phyloP scores from a whole-genome alignment of 805 yeast species.

The Spencermartinsiella europaea region DNA sequence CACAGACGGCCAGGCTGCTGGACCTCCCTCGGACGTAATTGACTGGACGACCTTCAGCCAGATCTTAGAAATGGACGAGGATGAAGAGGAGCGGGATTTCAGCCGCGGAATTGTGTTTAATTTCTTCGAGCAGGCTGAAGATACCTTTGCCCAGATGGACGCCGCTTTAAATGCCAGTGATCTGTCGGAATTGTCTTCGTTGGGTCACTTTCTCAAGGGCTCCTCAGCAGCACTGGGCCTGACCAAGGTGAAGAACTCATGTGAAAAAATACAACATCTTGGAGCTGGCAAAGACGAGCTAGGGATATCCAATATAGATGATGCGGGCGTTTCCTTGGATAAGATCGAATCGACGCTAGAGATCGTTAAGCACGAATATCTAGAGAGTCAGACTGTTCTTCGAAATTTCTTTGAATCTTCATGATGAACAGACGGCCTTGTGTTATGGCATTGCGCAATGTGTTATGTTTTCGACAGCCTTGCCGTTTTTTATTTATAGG shows the following conservation, averaged over 20 bases:
- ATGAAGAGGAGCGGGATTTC: constrained; percentile 75
- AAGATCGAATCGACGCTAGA: constrained; percentile 25
- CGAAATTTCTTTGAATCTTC: constrained; percentile 24
- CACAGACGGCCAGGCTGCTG: no score
- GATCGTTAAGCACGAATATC: constrained; percentile 32
- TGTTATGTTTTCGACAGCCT: not conserved
- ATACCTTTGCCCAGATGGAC: constrained; percentile 71
- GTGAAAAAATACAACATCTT: constrained; percentile 90
- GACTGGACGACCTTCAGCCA: constrained; percentile 89
- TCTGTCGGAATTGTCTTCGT: constrained; percentile 56
- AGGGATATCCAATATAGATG: constrained; percentile 30
- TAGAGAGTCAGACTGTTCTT: constrained; percentile 29
- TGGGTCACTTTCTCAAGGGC: constrained; percentile 94
- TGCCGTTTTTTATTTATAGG: not conserved
- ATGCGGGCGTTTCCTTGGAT: constrained; percentile 32
- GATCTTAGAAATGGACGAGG: constrained; percentile 92
- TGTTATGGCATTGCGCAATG: no score
- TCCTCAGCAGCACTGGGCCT: constrained; percentile 93
- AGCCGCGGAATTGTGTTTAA: constrained; percentile 71
- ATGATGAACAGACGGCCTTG: not conserved
- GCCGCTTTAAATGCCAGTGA: constrained; percentile 39
- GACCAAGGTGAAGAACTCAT: constrained; percentile 71
- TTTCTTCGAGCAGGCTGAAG: constrained; percentile 82
- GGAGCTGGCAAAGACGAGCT: constrained; percentile 48
- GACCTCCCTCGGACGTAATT: constrained; percentile 62